phyloP scores from a whole-genome alignment of 371 early-diverging fungal species.

The Mycotypha africana region DNA sequence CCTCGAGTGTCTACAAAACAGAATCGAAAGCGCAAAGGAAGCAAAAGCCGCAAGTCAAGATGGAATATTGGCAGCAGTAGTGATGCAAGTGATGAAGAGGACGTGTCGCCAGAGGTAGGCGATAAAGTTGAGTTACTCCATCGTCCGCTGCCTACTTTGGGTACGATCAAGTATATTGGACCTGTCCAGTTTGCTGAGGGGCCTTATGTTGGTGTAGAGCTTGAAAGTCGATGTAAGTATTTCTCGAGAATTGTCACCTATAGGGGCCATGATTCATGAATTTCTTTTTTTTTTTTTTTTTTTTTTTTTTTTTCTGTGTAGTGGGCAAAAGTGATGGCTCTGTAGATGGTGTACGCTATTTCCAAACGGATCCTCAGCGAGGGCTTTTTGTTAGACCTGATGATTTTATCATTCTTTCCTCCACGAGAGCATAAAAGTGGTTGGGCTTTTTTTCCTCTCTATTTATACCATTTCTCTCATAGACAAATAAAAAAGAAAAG shows the following conservation, averaged over 20 bases:
- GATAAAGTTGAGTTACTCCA: constrained; percentile 17
- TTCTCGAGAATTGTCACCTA: no score
- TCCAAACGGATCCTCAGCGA: constrained; percentile 24
- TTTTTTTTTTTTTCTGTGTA: constrained; percentile 6
- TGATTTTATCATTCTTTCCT: constrained; percentile 17
- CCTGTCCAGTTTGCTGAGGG: constrained; percentile 25
- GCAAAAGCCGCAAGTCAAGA: constrained; percentile 12
- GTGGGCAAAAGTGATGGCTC: constrained; percentile 33
- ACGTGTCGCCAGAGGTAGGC: constrained; percentile 10
- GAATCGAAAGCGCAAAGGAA: not conserved
- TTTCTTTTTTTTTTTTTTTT: no score
- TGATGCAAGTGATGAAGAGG: constrained; percentile 15
- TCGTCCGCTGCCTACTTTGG: constrained; percentile 24
- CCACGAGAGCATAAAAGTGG: no score
- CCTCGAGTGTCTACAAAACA: no score
- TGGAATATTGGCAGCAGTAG: constrained; percentile 23
- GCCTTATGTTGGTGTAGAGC: constrained; percentile 22
- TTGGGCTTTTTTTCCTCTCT: no score
- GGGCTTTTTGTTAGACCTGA: constrained; percentile 23
- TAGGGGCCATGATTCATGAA: no score
- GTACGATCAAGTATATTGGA: constrained; percentile 24
- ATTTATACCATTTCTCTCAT: no score
- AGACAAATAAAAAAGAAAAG: no score
- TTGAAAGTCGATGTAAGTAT: constrained; percentile 28
- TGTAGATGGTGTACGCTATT: constrained; percentile 24